phyloP scores from a whole-genome alignment of 306 rosid genomes.

The Hippophae gyantsensis region DNA sequence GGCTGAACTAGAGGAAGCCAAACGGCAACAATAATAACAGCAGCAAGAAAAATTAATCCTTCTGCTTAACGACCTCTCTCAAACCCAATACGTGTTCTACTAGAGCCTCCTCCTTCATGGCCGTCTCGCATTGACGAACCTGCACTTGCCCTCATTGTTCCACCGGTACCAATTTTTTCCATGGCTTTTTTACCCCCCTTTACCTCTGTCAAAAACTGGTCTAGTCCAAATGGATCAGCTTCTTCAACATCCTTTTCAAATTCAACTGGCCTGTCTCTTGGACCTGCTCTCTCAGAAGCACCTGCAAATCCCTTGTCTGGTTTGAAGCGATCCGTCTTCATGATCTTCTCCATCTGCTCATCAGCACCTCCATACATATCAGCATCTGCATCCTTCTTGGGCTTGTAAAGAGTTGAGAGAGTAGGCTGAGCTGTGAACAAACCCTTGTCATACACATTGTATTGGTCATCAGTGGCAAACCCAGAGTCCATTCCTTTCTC shows the following conservation, averaged over 20 bases:
- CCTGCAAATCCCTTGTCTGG: too few relatives aligned
- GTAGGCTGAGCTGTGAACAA: conserved; percentile 62
- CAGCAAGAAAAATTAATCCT: too few relatives aligned
- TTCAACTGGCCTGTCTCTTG: conserved; percentile 42
- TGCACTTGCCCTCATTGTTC: conserved; percentile 83
- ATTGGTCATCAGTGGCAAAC: conserved; percentile 60
- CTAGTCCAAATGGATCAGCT: conserved; percentile 67
- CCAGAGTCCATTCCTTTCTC: conserved; percentile 66
- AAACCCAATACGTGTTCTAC: conserved; percentile 75
- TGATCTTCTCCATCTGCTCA: too few relatives aligned
- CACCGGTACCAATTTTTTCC: conserved; percentile 64
- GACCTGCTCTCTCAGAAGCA: conserved; percentile 12
- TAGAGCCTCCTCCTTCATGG: conserved; percentile 67
- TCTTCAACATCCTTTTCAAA: conserved; percentile 50
- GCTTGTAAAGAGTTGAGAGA: conserved; percentile 58
- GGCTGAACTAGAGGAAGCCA: too few relatives aligned
- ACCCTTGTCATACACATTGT: conserved; percentile 66
- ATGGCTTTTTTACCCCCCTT: conserved; percentile 70
- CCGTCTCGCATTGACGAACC: conserved; percentile 66
- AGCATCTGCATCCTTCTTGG: conserved; percentile 59
- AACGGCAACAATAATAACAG: too few relatives aligned
- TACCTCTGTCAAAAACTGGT: conserved; percentile 66
- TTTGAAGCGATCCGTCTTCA: too few relatives aligned
- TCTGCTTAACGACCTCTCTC: conserved; percentile 55
- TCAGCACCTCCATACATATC: conserved; percentile 8